phyloP scores from a whole-genome alignment of 192 early-diverging fungal species.

The Entomortierella lignicola region DNA sequence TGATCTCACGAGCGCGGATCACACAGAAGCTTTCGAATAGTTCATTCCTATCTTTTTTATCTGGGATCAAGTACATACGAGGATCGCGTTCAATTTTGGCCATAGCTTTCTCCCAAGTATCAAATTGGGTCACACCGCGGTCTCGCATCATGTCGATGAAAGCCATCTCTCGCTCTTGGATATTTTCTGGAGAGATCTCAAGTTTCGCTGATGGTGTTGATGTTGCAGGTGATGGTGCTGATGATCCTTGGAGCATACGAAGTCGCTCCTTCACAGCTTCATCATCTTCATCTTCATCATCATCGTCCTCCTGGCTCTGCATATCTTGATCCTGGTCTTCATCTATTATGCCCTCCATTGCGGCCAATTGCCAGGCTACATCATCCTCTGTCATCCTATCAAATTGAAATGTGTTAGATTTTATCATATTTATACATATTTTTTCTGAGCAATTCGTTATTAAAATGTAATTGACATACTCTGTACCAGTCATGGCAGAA shows the following conservation, averaged over 20 bases:
- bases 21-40: slow-evolving; percentile 83
- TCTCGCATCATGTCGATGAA: slow-evolving; percentile 69
- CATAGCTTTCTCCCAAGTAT: slow-evolving; percentile 79
- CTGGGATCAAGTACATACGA: slow-evolving; percentile 52
- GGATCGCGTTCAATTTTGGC: slow-evolving; percentile 72
- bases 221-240: not conserved
- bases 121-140: slow-evolving; percentile 77
- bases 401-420: not conserved
- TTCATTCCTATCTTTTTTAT: slow-evolving; percentile 66
- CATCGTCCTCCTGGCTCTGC: slow-evolving; percentile 23
- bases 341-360: slow-evolving; percentile 56
- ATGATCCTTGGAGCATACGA: slow-evolving; percentile 25
- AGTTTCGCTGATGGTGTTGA: not conserved
- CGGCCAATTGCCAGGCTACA: slow-evolving; percentile 68
- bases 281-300: slow-evolving; percentile 49
- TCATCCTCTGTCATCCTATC: slow-evolving; percentile 72
- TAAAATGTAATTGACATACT: slow-evolving; percentile 29
- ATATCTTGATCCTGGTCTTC: slow-evolving; percentile 30
- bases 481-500: slow-evolving; percentile 30
- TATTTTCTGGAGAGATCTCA: slow-evolving; percentile 32
- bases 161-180: slow-evolving; percentile 27
- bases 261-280: slow-evolving; percentile 24
- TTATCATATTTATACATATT: not conserved
- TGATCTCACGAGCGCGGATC: slow-evolving; percentile 66
- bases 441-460: not conserved